Base-by-base conservation (phyloP, 2,329 filamentous ascomycete genomes). In the Phialophora macrospora region DNA sequence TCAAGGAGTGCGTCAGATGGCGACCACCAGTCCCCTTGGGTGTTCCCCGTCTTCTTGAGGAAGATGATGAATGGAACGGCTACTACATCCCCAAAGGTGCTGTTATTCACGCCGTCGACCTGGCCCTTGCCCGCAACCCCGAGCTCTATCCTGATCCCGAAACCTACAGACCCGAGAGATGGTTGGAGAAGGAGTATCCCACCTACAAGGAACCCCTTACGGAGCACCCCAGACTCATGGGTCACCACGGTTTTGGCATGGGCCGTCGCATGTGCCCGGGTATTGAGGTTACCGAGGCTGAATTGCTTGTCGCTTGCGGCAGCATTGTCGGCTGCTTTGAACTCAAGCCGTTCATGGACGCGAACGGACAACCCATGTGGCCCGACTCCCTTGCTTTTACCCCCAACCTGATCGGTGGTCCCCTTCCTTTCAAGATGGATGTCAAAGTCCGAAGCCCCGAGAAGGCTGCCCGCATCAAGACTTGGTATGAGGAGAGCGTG, bases 61-160 rank as follows among this genome's bases (percentile, higher is more conserved):
- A 77, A n/a, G 82, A 84, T 66, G 81, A 84, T 59, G 77, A 79
- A 67, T 84, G 80, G 71, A 76, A 77, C 41, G 82, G 81, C 17
- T 83, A 80, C 68, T 81, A 80, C 73, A 80, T 84, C 34, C 76
- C 79, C 32, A 84, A 83, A 73, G 82, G 82, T 30, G 79, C 79
- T 5, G 74, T 78, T 24, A 77, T 81, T 44, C 73, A 80, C 17
- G 77, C 79, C 0, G 71, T 80, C 20, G 78, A 81, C 64, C 80
- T 78, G 9, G 72, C 71, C 30, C 69, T 73, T 46, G 65, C 70
- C 44, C 70, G 72, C 51, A 71, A 73, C 72, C 72, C 72, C 62
- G 59, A 72, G 68, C 58, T 72, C 17, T 75, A 75, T 59, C 74
- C 74, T 24, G 73, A 75, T 56, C 44, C 70, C 20, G 72, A 75